Base-by-base conservation (phyloP, 2,329 filamentous ascomycete genomes). In the Ophiocordyceps polyrhachis-furcata region DNA sequence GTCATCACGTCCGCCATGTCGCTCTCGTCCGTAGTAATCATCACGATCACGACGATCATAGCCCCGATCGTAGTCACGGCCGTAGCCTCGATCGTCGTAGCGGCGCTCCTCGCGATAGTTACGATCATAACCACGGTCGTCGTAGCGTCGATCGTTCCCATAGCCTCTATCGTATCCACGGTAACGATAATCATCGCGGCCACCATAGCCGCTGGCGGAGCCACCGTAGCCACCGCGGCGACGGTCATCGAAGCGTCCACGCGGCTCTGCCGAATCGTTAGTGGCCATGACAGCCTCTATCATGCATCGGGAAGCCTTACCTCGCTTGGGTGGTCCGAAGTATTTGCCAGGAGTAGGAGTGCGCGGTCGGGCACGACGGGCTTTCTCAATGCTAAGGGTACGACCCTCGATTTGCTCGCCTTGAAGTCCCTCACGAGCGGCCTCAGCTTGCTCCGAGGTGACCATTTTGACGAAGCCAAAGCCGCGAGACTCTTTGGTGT, bases 391-490 rank as follows among this genome's bases (percentile, higher is more conserved):
- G 74, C 88, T 95, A 57, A 98, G 69, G 49, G 88, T 95, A 55
- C 91, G 83, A 49, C 91, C 91, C 60, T 98, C 89, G 52, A 95
- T 87, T 53, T 86, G 77, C 64, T 96, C 89, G 58, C 89, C 89
- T 64, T 96, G 89, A 29, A 98, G 74, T 45, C 84, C 89, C 58
- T 96, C 91, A 70, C 91, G 94, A 54, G 91, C 91, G 53, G 91
- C 88, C 64, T 98, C 91, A 51, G 91, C 91, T 65, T 94, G 84
- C 46, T 96, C 89, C 43, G 85, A 77, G 47, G 86, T 93, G 49
- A 87, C 79, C 89, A 98, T 96, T 72, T 98, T 96, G 62, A 98
- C 91, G 69, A 98, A 98, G 46, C 91, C 91, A 53, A 98, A 98
- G 53, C 91, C 91, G 65, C 91, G 91, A 55, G 89, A 96, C 67